Evolutionary conservation across 345 rosid species (phyloP).

Genomic region (Rhodomyrtus tomentosa): DNA sequence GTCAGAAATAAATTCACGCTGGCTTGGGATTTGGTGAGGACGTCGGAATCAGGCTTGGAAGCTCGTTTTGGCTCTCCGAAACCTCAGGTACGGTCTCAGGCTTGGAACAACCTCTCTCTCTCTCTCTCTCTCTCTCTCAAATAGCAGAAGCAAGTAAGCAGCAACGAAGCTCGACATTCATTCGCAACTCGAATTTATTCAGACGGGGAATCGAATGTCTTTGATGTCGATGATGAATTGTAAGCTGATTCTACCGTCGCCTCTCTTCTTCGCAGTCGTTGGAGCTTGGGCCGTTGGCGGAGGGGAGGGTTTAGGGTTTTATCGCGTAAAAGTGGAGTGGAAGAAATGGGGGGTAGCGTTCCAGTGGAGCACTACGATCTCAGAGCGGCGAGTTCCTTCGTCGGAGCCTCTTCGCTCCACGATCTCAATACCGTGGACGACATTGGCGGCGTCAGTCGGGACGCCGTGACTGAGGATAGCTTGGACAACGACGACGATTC

Average conservation of each 20-base stretch:
- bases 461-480: slow-evolving; percentile 21
- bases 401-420: slow-evolving; percentile 37
- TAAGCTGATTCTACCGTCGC: background rate
- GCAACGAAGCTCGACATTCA: background rate
- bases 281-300: background rate
- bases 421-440: slow-evolving; percentile 78
- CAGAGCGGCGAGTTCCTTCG: slow-evolving; percentile 54
- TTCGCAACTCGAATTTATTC: background rate
- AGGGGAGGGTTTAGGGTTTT: background rate
- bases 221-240: background rate
- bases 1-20: background rate
- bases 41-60: slow-evolving; percentile 41
- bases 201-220: background rate
- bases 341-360: slow-evolving; percentile 65
- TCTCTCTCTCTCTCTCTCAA: background rate
- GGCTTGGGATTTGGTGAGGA: slow-evolving; percentile 29
- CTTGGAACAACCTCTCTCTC: slow-evolving; percentile 14
- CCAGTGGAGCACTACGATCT: slow-evolving; percentile 62
- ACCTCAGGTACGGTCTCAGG: slow-evolving; percentile 47
- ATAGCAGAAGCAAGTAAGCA: background rate
- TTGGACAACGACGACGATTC: slow-evolving; percentile 44
- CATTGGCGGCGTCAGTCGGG: slow-evolving; percentile 24
- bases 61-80: background rate
- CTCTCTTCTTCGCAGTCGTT: background rate
- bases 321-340: background rate